These are phyloP conservation scores for Suillus spraguei DNA, from an alignment of 768 basidiomycete genomes.

Conservation along the genomic window DNA sequence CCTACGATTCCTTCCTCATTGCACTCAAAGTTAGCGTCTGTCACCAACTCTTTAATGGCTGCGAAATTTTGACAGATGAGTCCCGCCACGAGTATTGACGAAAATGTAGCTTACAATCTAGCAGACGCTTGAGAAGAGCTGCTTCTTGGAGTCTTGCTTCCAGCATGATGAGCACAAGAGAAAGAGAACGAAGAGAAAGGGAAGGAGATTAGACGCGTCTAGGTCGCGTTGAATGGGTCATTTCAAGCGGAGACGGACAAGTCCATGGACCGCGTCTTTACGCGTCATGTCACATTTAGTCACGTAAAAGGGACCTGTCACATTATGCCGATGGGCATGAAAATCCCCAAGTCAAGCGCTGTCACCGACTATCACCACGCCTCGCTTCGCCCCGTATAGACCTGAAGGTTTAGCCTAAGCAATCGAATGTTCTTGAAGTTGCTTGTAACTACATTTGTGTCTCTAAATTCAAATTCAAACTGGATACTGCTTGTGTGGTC, in stretches of 20 bases:
- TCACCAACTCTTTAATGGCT: constrained; percentile 98
- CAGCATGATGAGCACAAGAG: constrained; percentile 52
- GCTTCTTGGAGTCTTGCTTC: constrained; percentile 93
- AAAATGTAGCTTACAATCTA: constrained; percentile 71
- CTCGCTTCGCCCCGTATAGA: neutral
- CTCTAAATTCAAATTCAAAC: constrained; percentile 6
- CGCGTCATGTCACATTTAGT: constrained; percentile 34
- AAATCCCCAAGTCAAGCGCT: neutral
- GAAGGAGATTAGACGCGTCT: constrained; percentile 29
- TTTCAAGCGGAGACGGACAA: constrained; percentile 37
- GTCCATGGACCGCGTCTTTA: constrained; percentile 23
- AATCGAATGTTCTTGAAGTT: neutral
- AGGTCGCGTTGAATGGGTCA: constrained; percentile 30
- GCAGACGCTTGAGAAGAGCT: constrained; percentile 85
- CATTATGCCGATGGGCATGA: constrained; percentile 6
- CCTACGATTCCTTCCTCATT: constrained; percentile 90
- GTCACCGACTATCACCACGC: neutral
- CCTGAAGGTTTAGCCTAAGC: neutral
- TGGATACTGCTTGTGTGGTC: constrained; percentile 8
- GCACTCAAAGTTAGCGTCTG: constrained; percentile 98
- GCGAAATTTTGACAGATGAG: constrained; percentile 4
- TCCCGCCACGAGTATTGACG: constrained; percentile 13
- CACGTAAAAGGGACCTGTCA: constrained; percentile 28
- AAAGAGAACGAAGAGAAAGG: constrained; percentile 16
- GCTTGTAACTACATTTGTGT: neutral